Evolutionary conservation across 2,329 filamentous ascomycete species (phyloP).

Genomic region (Fusarium sp.): DNA sequence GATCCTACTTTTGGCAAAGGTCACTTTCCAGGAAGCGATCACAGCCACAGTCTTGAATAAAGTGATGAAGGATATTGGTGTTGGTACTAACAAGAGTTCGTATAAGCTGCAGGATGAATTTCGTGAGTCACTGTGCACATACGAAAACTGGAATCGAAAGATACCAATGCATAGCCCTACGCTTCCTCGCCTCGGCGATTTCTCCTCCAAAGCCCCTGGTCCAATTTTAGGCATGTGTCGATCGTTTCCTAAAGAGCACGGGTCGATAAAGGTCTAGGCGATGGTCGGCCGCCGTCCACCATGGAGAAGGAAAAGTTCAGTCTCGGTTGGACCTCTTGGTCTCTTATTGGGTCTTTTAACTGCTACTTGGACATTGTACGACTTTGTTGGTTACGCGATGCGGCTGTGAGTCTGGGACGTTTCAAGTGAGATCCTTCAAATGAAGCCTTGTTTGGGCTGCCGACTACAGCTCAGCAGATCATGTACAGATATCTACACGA

Average conservation of each 20-base stretch:
- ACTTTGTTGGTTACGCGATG: background rate
- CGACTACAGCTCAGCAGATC: background rate
- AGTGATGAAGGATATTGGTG: background rate
- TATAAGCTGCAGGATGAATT: background rate
- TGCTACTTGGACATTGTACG: background rate
- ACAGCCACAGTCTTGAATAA: background rate
- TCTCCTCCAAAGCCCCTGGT: constrained; percentile 22
- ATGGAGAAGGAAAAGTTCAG: constrained; percentile 9
- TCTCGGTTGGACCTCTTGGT: background rate
- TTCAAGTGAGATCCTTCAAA: constrained; percentile 10
- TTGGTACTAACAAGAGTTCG: background rate
- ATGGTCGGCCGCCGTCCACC: constrained; percentile 12
- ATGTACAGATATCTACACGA: background rate
- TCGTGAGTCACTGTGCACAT: constrained; percentile 1
- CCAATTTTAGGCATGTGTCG: constrained; percentile 19
- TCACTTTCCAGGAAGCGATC: background rate
- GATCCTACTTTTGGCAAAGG: background rate
- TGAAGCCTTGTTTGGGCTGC: background rate
- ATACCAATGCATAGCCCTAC: constrained; percentile 19
- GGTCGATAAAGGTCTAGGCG: background rate
- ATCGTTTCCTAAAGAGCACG: constrained; percentile 27
- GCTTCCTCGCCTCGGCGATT: constrained; percentile 24
- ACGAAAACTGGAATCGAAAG: background rate
- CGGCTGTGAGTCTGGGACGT: constrained; percentile 3
- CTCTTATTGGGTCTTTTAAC: background rate